Evolutionary conservation across 2,329 filamentous ascomycete species (phyloP).

Genomic region (Parasarocladium wereldwijsianum): DNA sequence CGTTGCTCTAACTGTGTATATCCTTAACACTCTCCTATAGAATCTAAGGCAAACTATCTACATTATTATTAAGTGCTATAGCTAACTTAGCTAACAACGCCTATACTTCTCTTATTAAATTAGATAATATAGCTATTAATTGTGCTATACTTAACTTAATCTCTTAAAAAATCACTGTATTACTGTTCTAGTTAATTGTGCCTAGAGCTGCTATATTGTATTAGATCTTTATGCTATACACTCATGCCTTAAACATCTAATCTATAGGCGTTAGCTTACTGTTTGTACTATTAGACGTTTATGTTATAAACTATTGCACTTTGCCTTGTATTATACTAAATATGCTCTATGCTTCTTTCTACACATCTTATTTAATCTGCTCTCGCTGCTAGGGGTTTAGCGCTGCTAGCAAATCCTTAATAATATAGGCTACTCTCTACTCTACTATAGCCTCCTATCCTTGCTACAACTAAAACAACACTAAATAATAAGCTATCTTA

Average conservation of each 20-base stretch:
- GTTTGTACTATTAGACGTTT: conserved; percentile 1
- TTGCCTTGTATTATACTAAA: conserved; percentile 3
- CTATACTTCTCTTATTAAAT: neutral
- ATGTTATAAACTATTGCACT: conserved; percentile 2
- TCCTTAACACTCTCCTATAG: neutral
- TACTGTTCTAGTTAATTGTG: neutral
- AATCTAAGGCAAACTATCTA: neutral
- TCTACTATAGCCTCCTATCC: neutral
- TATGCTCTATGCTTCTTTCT: conserved; percentile 1
- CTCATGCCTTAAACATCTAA: conserved; percentile 2
- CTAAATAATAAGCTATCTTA: conserved; percentile 1
- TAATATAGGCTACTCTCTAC: neutral
- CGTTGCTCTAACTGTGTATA: neutral
- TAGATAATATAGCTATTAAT: neutral
- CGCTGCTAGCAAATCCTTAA: neutral
- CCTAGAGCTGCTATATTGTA: neutral
- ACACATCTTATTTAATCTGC: conserved; percentile 2
- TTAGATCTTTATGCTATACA: neutral
- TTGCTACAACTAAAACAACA: conserved; percentile 1
- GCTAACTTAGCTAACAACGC: conserved; percentile 1
- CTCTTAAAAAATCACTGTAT: neutral
- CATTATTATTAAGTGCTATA: neutral
- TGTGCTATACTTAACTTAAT: conserved; percentile 1
- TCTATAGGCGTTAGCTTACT: neutral
- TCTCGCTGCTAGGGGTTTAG: neutral